Percentiles rank a stretch among this genome's conserved stretches.
These are phyloP conservation scores for Incumbomyces delicatus DNA, from an alignment of 2,329 filamentous ascomycete species.

Conservation along the genomic window DNA sequence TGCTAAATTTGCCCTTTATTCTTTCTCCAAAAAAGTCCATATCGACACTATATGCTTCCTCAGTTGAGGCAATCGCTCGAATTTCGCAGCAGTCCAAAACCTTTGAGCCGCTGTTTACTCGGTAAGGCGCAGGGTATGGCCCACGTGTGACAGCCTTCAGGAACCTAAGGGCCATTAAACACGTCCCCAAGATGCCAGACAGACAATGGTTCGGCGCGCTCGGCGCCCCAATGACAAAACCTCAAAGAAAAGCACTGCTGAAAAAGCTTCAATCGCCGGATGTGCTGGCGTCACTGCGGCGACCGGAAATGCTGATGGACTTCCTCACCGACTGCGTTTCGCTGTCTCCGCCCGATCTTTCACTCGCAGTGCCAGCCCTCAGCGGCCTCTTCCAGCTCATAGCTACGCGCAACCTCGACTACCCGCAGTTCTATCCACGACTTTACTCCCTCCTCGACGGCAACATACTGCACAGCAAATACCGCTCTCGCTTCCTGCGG, in stretches of 20 bases:
- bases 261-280: conserved; percentile 27
- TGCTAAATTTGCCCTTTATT: too few species aligned
- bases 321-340: conserved; percentile 94
- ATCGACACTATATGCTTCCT: too few species aligned
- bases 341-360: conserved; percentile 59
- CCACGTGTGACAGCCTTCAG: too few species aligned
- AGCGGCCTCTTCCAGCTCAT: conserved; percentile 95
- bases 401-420: conserved; percentile 86
- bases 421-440: conserved; percentile 86
- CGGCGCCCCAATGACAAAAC: conserved; percentile 46
- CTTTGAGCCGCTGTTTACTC: too few species aligned
- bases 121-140: too few species aligned
- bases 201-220: conserved; percentile 17
- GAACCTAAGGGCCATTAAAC: too few species aligned
- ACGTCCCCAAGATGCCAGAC: conserved; percentile 5
- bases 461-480: conserved; percentile 81
- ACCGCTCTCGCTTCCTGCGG: conserved; percentile 87
- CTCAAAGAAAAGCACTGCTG: conserved; percentile 71
- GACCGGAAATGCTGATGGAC: conserved; percentile 84
- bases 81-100: too few species aligned
- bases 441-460: conserved; percentile 86
- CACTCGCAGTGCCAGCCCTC: conserved; percentile 67
- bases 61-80: too few species aligned
- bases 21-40: too few species aligned
- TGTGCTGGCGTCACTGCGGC: conserved; percentile 58